Evolutionary conservation across 208 protist species (phyloP).

Genomic region (Trichomonas gallinae): DNA sequence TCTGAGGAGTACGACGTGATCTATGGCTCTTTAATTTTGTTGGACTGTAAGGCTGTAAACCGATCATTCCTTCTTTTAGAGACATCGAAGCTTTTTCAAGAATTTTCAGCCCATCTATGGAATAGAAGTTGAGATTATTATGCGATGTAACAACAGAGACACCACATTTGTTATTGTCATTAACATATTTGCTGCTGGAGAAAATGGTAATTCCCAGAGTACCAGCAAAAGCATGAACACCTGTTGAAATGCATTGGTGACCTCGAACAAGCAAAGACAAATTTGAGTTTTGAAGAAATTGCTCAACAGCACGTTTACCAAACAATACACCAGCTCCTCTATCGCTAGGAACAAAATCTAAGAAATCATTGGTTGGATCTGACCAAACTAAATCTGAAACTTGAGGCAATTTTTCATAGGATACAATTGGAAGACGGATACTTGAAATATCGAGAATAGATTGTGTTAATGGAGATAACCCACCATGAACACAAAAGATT

Average conservation of each 20-base stretch:
- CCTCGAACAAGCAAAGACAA: background rate
- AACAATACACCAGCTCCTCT: background rate
- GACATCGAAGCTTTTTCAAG: background rate
- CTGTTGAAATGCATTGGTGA: background rate
- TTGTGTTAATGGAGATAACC: background rate
- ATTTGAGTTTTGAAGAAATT: background rate
- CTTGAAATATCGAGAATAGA: background rate
- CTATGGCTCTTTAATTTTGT: background rate
- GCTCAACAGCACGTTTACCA: background rate
- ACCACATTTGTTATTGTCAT: background rate
- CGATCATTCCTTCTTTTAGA: background rate
- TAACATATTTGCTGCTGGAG: background rate
- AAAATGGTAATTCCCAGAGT: background rate
- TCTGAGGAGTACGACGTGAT: background rate
- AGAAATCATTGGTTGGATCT: background rate
- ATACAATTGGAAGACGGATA: background rate
- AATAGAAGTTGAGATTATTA: background rate
- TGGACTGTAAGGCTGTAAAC: background rate
- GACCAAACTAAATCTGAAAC: slow-evolving; percentile 6
- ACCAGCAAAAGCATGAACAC: background rate
- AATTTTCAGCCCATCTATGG: background rate
- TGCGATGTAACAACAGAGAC: background rate
- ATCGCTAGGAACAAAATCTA: background rate
- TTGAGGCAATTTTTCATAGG: background rate
- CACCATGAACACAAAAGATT: slow-evolving; percentile 21